Base-by-base conservation (phyloP, 441 rosid genomes). In the Arabidopsis hybrid region DNA sequence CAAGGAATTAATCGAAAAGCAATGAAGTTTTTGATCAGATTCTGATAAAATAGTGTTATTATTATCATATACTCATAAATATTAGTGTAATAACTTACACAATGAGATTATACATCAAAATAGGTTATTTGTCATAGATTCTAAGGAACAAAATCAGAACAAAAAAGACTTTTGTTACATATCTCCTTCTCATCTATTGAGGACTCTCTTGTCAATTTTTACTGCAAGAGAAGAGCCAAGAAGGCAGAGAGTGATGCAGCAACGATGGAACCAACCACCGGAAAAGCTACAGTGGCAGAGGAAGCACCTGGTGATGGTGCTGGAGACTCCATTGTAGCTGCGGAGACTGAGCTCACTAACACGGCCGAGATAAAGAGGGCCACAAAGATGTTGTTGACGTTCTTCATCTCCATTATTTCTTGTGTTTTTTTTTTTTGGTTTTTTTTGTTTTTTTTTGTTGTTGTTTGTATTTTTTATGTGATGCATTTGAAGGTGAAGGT, bases 221-320 rank as follows among this genome's bases (percentile, higher is more conserved):
- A 89, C 60, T 85, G 87, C 80, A 85, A 70, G 79, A 76, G 83
- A 73, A 77, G 75, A 72, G 91, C 88, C 51, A 85, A 56, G 85
- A 91, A 63, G 8, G 95, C 86, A 38, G 83, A 77, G 66, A 90
- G 57, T 13, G 88, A 84, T 62, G 96, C 93, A 42, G 90, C 95
- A 4, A 90, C 69, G 83, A 87, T 64, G 11, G 92, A 85, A 3
- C 89, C 87, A 45, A 84, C 46, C 58, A 78, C 78, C 8, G 93
- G 95, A 56, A 88, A 73, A 69, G 80, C 74, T 5, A 76, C 73
- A 10, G 79, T 83, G 11, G 74, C 85, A 8, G 60, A 76, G n/a
- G 84, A 52, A 11, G 51, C 68, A 32, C 85, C 76, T 0, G 90
- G 84, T 40, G 89, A 81, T 7, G 89, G 85, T 29, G 88, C 83